phyloP scores from a whole-genome alignment of 768 basidiomycete species.

The Amanita brunnescens region DNA sequence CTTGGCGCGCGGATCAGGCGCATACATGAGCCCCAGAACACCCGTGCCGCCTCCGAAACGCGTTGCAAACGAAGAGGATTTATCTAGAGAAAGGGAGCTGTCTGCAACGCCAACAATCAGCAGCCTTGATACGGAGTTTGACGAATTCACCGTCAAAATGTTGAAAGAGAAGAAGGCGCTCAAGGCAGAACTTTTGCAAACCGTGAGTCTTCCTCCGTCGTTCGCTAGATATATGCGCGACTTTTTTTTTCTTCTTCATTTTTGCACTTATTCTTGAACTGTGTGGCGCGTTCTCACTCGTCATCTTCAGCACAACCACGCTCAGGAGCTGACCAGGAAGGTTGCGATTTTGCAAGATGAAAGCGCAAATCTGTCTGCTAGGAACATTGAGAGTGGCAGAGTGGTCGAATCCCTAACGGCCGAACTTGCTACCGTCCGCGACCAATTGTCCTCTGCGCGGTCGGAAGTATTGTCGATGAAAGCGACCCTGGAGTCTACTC shows the following conservation, averaged over 20 bases:
- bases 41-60: background rate
- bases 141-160: constrained; percentile 1
- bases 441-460: background rate
- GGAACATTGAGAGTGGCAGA: background rate
- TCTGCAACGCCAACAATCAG: background rate
- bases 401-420: background rate
- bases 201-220: background rate
- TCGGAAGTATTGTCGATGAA: background rate
- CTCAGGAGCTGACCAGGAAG: background rate
- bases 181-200: background rate
- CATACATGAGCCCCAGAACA: constrained; percentile 2
- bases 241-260: background rate
- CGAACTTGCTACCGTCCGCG: background rate
- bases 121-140: background rate
- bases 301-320: background rate
- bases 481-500: background rate
- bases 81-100: background rate
- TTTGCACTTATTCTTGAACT: no score
- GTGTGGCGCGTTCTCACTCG: no score
- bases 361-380: background rate
- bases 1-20: background rate
- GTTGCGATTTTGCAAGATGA: background rate
- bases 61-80: background rate
- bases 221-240: background rate
- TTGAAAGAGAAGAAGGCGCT: constrained; percentile 3